Base-by-base conservation (phyloP, 352 stramenopile genomes). In the Peronosclerospora sorghi region DNA sequence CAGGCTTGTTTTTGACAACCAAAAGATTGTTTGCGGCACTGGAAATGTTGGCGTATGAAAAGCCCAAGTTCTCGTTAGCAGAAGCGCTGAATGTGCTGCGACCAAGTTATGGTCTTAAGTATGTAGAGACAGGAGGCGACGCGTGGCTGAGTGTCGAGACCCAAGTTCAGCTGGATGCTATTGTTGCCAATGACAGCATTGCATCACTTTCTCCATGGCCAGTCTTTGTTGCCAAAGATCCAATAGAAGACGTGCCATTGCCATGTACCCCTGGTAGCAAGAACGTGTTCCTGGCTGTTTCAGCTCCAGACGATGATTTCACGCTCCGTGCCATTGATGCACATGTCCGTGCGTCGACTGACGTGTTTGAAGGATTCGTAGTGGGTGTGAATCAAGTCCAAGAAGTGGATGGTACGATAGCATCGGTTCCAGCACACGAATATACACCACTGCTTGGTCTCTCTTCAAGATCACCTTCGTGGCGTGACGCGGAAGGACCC, bases 111-210 rank as follows among this genome's bases (percentile, higher is more conserved):
- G 74, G 74, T 14, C 40, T 89, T 5, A 86, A 85, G 50, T 89
- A 86, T 51, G 34, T 78, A 7, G 58, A 83, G 17, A 79, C 74
- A 2, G 56, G 56, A 1, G 73, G 65, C 0, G 72, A 85, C 34
- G 68, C 72, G 4, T 89, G 73, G 73, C 59, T 89, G 14, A 89
- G 77, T 64, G 75, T 89, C 12, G 77, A 89, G 47, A 89, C 77
- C 5, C 70, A 86, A 43, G 60, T 67, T 12, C 77, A 89, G 42
- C 60, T 74, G 28, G 63, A 82, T 35, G 45, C 55, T 13, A 80
- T 83, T 39, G 27, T 83, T 14, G 59, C 57, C 3, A 74, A 77
- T 15, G 62, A 86, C 48, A 71, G 55, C 30, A 65, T 86, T 10
- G 65, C 66, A 6, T 63, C 51, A 26, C 48, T 89, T 0, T 84